Percentiles rank a stretch among this genome's conserved stretches.
Conservation (phyloP, 192 early-diverging fungal species). For the Chytriomyces hyalinus region DNA sequence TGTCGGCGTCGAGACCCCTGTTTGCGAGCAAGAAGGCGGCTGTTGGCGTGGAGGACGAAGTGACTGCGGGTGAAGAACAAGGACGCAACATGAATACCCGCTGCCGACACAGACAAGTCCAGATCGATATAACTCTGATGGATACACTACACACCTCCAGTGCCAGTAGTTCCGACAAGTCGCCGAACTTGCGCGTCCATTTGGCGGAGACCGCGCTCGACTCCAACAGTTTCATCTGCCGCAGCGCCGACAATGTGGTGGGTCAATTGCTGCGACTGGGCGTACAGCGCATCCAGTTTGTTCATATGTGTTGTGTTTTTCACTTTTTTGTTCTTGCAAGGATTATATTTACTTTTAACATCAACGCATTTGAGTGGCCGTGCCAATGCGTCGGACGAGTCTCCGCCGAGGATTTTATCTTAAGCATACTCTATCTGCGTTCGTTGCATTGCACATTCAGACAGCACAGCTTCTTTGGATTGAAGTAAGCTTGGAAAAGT, state of each 20-base stretch:
- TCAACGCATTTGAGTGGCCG: too few species aligned
- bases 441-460: too few species aligned
- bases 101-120: background rate
- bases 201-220: constrained; percentile 87
- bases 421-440: too few species aligned
- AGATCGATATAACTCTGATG: background rate
- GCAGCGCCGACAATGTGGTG: constrained; percentile 1
- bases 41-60: constrained; percentile 39
- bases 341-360: background rate
- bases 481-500: too few species aligned
- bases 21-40: constrained; percentile 74
- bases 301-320: background rate
- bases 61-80: background rate
- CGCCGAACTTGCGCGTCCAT: constrained; percentile 77
- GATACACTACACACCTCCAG: constrained; percentile 46
- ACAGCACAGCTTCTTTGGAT: too few species aligned
- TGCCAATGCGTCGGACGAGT: too few species aligned
- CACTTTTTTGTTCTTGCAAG: background rate
- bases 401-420: too few species aligned
- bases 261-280: background rate
- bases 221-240: background rate
- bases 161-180: constrained; percentile 37
- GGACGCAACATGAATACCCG: background rate
- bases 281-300: background rate
- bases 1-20: constrained; percentile 79